Base-by-base conservation (phyloP, 768 basidiomycete species). In the Polyporus arcularius region DNA sequence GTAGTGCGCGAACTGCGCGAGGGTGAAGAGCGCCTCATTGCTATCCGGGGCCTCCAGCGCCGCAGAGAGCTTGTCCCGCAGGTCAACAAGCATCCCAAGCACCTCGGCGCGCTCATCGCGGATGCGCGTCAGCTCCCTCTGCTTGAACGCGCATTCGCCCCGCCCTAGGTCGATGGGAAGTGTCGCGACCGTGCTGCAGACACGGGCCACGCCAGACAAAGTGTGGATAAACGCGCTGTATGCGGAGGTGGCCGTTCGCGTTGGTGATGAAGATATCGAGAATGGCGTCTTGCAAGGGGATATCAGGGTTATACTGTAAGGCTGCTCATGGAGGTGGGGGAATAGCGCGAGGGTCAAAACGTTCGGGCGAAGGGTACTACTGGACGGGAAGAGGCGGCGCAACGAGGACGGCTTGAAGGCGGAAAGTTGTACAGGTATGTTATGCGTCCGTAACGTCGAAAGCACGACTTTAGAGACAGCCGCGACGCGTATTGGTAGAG, bases 81-180 rank as follows among this genome's bases (percentile, higher is more conserved):
- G 76, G 43, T 76, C 78, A 1, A 86, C 77, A 6, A 95, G 79
- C 3, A 73, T 71, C 1, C 93, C 93, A 4, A 95, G 80, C 7
- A 79, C 74, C 64, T 86, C 79, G 0, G 92, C 92, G 4, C 85
- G 80, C 64, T 85, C 79, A 65, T 95, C 83, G 12, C 92, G 81
- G 2, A 90, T 77, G 30, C 72, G 79, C 60, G 89, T 82, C 15
- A 94, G 78, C 48, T 80, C 78, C 46, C 75, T 76, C 15, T 85
- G 81, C 62, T 88, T 89, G 58, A 80, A 73, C 26, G 71, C 73
- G 68, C 89, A 89, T 72, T 95, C 93, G 57, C 89, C 85, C 16
- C 82, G 77, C 1, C 85, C 77, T 28, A 92, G 79, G 50, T 82
- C 78, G 31, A 91, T 71, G 0, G 92, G 92, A 21, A 85, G 76